Base-by-base conservation (phyloP, 225 moss, liverwort and hornwort genomes). In the Bryoerythrophyllum caledonicum region DNA sequence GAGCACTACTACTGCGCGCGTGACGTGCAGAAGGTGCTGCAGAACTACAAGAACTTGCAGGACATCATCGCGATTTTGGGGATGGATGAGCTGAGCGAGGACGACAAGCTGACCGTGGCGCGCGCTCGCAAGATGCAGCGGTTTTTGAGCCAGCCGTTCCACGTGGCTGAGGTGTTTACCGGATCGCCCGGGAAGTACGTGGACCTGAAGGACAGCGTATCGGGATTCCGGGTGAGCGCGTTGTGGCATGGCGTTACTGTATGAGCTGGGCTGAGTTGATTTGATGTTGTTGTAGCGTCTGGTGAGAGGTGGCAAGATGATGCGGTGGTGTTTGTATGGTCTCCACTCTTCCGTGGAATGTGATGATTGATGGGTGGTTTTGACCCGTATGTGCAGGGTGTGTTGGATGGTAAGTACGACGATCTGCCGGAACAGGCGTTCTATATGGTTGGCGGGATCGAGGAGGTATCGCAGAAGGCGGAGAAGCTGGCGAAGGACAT, bases 361-460 rank as follows among this genome's bases (percentile, higher is more conserved):
- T 8, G 12, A 27, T 23, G 9, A n/a, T 5, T 65, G 40, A 20
- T 27, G 41, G 6, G 2, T n/a, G 54, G 8, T 1, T n/a, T 2
- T 20, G 16, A 27, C n/a, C n/a, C n/a, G 6, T 14, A 0, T 59
- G 27, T 52, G 77, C 85, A 94, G 92, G 94, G 94, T 77, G 82
- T 92, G 10, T 75, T 92, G 85, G 82, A 83, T 8, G 94, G 94
- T 14, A 94, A 94, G 88, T 94, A 94, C 53, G 94, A 94, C 46
- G 94, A 94, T 59, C 72, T 94, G 62, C 87, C 92, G 2, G 94
- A 94, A 84, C 90, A 89, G 80, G 72, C 94, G 21, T 94, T 94
- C 75, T 94, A 94, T 78, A 94, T 94, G 94, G 94, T 94, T 65
- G 94, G 94, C 67, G 92, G 92, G 63, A 90, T 92, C 79, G 94